A percentile compares a stretch with the other conserved stretches of the same genome.
Evolutionary conservation across 768 basidiomycete species (phyloP).

Genomic region (Pleurotus cornucopiae): DNA sequence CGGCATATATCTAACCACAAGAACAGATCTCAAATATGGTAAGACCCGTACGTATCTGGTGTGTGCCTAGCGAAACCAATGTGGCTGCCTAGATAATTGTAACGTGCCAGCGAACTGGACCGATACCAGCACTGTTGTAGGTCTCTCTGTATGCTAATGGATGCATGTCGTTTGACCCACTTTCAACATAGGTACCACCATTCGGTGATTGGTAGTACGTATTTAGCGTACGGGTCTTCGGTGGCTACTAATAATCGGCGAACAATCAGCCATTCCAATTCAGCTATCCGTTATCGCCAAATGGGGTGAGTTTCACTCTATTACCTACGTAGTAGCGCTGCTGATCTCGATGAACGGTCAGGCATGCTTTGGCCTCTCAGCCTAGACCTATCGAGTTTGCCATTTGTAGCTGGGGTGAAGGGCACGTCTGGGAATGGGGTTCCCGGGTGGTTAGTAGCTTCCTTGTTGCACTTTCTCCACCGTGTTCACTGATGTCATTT

Average conservation of each 20-base stretch:
- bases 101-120: conserved; percentile 49
- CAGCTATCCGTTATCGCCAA: conserved; percentile 51
- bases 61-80: too few species aligned
- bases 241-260: too few species aligned
- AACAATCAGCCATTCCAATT: conserved; percentile 44
- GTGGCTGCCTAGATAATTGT: conserved; percentile 40
- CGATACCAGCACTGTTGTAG: conserved; percentile 28
- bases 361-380: conserved; percentile 38
- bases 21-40: conserved; percentile 47
- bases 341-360: background rate
- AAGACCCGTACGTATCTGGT: background rate
- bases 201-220: conserved; percentile 47
- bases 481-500: background rate
- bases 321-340: background rate
- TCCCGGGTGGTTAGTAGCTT: conserved; percentile 37
- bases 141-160: conserved; percentile 8
- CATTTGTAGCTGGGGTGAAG: conserved; percentile 53
- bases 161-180: background rate
- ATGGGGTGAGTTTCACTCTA: conserved; percentile 45
- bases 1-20: background rate
- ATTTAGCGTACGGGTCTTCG: too few species aligned
- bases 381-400: conserved; percentile 43
- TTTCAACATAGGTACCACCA: conserved; percentile 16
- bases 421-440: conserved; percentile 58
- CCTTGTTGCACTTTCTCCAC: background rate